Conservation (phyloP, 78 protist species). For the Chrysochromulina tobinii region DNA sequence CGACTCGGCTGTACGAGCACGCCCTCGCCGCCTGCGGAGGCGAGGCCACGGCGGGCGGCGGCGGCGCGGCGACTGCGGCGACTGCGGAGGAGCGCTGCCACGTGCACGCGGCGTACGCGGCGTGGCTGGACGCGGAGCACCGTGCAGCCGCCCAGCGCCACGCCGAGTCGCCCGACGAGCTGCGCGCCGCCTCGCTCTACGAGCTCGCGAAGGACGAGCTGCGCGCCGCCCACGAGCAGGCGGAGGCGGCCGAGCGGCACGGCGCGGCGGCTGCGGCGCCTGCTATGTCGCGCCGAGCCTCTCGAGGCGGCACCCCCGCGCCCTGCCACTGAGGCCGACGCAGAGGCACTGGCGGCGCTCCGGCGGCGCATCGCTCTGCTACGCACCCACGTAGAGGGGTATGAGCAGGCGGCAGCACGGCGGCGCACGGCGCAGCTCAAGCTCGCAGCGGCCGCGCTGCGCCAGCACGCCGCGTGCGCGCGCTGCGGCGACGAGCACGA, state of each 20-base stretch:
- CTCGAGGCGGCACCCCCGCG: not conserved
- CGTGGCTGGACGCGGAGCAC: not conserved
- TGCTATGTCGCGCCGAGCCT: not conserved
- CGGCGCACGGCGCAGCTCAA: not conserved
- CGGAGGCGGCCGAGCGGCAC: not conserved
- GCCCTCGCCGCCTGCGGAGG: not conserved
- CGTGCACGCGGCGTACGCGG: not conserved
- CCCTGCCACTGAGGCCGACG: no score
- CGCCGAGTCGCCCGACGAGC: no score
- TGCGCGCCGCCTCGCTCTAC: no score
- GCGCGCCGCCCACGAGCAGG: no score
- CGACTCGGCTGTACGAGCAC: not conserved
- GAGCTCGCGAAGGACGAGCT: no score
- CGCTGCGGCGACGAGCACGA: not conserved
- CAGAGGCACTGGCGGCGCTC: no score
- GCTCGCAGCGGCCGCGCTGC: not conserved
- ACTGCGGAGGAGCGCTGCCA: no score
- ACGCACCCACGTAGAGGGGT: not conserved
- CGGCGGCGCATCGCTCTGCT: not conserved
- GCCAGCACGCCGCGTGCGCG: not conserved
- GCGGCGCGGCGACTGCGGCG: not conserved
- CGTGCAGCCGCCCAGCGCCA: not conserved
- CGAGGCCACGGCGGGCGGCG: not conserved
- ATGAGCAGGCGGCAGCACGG: not conserved
- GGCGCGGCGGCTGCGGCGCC: not conserved